Evolutionary conservation across 306 rosid species (phyloP).

Genomic region (Senna siamea): DNA sequence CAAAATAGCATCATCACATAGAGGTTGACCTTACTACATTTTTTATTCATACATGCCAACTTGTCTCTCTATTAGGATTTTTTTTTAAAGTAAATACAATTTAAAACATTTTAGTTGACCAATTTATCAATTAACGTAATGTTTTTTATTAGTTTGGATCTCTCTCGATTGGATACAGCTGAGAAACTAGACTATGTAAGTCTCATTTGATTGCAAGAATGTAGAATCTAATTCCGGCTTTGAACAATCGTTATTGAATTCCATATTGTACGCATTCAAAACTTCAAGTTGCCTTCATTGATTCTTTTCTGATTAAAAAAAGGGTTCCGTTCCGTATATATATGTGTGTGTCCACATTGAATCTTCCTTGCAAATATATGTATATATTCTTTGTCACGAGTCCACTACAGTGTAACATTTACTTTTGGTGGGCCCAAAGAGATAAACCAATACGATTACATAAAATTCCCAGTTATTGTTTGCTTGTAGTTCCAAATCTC

Average conservation of each 20-base stretch:
- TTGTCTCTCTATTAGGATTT: no score
- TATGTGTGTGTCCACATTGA: no score
- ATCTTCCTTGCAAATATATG: no score
- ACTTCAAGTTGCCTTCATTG: background rate
- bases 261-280: background rate
- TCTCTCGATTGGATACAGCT: no score
- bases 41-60: no score
- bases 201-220: no score
- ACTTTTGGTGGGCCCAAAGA: background rate
- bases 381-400: background rate
- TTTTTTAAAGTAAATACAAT: no score
- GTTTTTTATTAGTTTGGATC: no score
- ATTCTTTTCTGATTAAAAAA: background rate
- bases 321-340: background rate
- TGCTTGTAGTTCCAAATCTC: no score
- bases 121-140: background rate
- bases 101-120: slow-evolving; percentile 6
- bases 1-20: no score
- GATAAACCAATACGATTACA: background rate
- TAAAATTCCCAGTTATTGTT: no score
- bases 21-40: background rate
- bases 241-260: background rate
- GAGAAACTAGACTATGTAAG: no score
- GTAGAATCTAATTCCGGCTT: background rate
- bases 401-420: background rate